Conservation (phyloP, 176 grass and related monocot species). For the Poa annua region DNA sequence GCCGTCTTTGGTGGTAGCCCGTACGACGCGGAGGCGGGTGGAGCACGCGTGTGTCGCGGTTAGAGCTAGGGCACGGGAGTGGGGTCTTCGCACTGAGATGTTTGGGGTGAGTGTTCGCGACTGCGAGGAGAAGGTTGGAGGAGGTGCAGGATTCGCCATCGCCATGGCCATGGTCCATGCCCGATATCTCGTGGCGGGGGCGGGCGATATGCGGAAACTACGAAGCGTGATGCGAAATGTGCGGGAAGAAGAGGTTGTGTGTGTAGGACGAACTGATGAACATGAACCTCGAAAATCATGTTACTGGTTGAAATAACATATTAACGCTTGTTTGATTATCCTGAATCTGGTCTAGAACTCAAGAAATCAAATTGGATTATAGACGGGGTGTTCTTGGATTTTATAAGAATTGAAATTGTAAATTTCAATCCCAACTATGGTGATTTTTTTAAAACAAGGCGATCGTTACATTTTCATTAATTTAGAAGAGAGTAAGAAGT, state of each 20-base stretch:
- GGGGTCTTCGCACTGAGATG: slow-evolving; percentile 10
- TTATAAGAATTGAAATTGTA: neutral
- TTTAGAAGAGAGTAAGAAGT: too few species aligned
- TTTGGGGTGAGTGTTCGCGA: slow-evolving; percentile 32
- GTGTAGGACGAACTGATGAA: neutral
- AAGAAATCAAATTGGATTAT: neutral
- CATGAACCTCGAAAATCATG: neutral
- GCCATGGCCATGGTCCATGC: slow-evolving; percentile 38
- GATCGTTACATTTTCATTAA: too few species aligned
- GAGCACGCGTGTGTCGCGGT: slow-evolving; percentile 19
- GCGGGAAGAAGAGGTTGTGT: slow-evolving; percentile 2
- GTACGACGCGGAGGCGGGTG: slow-evolving; percentile 17
- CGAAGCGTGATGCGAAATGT: slow-evolving; percentile 21
- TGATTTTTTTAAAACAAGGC: too few species aligned
- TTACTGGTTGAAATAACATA: neutral
- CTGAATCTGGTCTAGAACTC: neutral
- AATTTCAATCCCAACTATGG: neutral
- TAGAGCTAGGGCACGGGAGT: slow-evolving; percentile 5
- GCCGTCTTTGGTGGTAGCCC: slow-evolving; percentile 9
- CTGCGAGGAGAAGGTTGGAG: slow-evolving; percentile 25
- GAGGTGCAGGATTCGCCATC: slow-evolving; percentile 18
- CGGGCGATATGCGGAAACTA: slow-evolving; percentile 4
- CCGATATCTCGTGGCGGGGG: neutral
- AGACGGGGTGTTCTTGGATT: neutral
- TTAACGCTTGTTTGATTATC: neutral